Evolutionary conservation across 2,329 filamentous ascomycete species (phyloP).

Genomic region (Ceratocystis colombiana): DNA sequence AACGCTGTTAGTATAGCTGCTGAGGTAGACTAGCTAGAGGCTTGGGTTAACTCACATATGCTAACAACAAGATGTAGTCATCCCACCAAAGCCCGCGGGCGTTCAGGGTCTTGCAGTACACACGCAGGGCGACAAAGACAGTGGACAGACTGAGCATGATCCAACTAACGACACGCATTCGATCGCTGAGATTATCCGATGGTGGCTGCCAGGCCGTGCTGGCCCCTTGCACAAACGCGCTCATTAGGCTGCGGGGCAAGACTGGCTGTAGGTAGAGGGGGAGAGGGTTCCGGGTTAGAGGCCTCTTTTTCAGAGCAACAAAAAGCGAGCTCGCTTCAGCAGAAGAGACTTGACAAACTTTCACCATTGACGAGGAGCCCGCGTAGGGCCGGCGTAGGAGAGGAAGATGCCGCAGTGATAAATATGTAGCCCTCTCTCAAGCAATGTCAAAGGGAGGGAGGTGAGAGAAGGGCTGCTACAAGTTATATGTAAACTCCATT

Average conservation of each 20-base stretch:
- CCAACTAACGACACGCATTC: slow-evolving; percentile 27
- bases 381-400: background rate
- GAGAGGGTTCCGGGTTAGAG: background rate
- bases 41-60: slow-evolving; percentile 29
- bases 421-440: background rate
- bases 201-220: background rate
- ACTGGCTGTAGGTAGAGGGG: background rate
- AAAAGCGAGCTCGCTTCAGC: background rate
- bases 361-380: background rate
- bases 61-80: slow-evolving; percentile 29
- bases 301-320: background rate
- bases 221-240: slow-evolving; percentile 20
- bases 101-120: slow-evolving; percentile 29
- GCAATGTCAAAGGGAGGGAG: background rate
- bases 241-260: slow-evolving; percentile 11
- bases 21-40: background rate
- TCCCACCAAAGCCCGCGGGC: slow-evolving; percentile 30
- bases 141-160: slow-evolving; percentile 26
- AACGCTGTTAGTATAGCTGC: background rate
- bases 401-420: background rate
- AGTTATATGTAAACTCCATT: background rate
- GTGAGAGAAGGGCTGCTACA: background rate
- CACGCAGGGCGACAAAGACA: slow-evolving; percentile 27
- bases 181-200: slow-evolving; percentile 24
- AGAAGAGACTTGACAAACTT: background rate